Conservation (phyloP, 2,329 filamentous ascomycete species). For the Colletotrichum sp. region DNA sequence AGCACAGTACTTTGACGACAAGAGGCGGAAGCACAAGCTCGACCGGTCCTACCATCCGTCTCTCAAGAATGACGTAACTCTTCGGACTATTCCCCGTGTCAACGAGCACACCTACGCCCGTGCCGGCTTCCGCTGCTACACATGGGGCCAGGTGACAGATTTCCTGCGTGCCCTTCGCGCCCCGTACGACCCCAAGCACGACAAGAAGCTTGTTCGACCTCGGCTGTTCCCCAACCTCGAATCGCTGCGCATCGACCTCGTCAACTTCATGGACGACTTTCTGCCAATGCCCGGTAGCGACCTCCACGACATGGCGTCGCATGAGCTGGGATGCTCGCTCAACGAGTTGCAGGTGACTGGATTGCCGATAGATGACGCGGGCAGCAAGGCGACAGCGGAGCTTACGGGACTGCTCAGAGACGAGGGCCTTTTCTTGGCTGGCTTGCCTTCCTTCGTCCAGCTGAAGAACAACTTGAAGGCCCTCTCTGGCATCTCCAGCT, state of each 20-base stretch:
- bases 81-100: constrained; percentile 47
- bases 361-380: constrained; percentile 53
- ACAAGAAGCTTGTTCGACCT: constrained; percentile 36
- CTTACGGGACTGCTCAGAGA: constrained; percentile 58
- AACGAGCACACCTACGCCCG: constrained; percentile 51
- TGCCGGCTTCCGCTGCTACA: constrained; percentile 59
- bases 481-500: constrained; percentile 44
- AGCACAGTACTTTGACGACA: constrained; percentile 60
- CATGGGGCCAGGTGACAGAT: constrained; percentile 59
- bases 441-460: constrained; percentile 47
- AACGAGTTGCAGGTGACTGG: constrained; percentile 60
- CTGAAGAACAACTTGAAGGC: constrained; percentile 42
- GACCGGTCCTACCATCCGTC: constrained; percentile 47
- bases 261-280: constrained; percentile 56
- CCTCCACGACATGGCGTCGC: constrained; percentile 57
- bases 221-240: constrained; percentile 53
- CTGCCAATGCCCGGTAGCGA: constrained; percentile 50
- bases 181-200: constrained; percentile 49
- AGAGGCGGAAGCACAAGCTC: constrained; percentile 42
- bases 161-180: constrained; percentile 57
- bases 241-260: constrained; percentile 56
- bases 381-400: constrained; percentile 51
- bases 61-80: constrained; percentile 43
- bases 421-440: constrained; percentile 56
- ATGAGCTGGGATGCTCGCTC: constrained; percentile 57